Conservation (phyloP, 106 monocot genomes). For the Apostasia shenzhenica region DNA sequence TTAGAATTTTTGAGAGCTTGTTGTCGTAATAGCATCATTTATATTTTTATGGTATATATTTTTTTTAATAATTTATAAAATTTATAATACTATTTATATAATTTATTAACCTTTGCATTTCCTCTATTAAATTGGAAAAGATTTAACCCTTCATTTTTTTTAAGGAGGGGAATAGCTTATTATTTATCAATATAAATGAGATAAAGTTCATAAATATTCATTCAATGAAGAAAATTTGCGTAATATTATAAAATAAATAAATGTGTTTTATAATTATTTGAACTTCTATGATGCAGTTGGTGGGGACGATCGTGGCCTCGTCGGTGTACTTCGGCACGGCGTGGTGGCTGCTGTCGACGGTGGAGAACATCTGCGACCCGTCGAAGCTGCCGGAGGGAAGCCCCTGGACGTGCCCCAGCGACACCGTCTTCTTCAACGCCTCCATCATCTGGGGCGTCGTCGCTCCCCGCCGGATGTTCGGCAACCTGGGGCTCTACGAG, state of each 20-base stretch:
- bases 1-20: no score
- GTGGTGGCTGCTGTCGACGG: slow-evolving; percentile 19
- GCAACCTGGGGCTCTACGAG: slow-evolving; percentile 9
- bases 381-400: slow-evolving; percentile 16
- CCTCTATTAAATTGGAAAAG: neutral
- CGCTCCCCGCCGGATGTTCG: slow-evolving; percentile 17
- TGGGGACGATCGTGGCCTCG: slow-evolving; percentile 14
- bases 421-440: slow-evolving; percentile 2
- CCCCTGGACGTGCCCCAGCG: slow-evolving; percentile 35
- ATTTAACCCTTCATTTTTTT: neutral
- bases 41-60: no score
- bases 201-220: no score
- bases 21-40: no score
- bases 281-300: neutral
- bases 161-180: no score
- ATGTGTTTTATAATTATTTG: neutral
- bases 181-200: neutral
- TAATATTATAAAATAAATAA: no score
- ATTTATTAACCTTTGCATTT: no score
- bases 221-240: neutral
- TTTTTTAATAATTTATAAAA: no score
- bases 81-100: no score
- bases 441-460: slow-evolving; percentile 25
- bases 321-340: slow-evolving; percentile 8
- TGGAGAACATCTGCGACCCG: slow-evolving; percentile 16